Conservation (phyloP, 768 basidiomycete genomes). For the Mycena belliarum region DNA sequence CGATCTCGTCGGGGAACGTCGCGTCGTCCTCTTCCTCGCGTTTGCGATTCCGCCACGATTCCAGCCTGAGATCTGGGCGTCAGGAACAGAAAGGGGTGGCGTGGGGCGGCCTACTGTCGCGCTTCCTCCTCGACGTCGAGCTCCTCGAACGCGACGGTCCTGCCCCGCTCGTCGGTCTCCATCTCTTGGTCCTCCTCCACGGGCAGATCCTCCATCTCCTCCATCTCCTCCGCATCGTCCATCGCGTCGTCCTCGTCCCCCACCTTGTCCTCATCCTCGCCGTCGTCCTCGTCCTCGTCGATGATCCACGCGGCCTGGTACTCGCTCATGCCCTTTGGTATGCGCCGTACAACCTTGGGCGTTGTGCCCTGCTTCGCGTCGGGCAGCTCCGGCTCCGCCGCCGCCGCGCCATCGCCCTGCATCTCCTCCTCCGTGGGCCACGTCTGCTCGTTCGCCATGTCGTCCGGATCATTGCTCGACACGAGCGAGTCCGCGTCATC, state of each 20-base stretch:
- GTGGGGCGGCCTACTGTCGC: slow-evolving; percentile 65
- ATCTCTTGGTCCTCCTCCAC: slow-evolving; percentile 57
- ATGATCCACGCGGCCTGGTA: slow-evolving; percentile 98
- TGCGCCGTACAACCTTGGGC: slow-evolving; percentile 73
- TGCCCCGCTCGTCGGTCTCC: slow-evolving; percentile 56
- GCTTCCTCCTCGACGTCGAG: slow-evolving; percentile 84
- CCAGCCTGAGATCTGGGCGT: slow-evolving; percentile 46
- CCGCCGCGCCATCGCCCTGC: slow-evolving; percentile 38
- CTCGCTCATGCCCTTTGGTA: slow-evolving; percentile 94
- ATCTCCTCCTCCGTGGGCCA: slow-evolving; percentile 99
- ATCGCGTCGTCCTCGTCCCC: slow-evolving; percentile 39
- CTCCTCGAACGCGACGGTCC: slow-evolving; percentile 67
- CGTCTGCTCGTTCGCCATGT: slow-evolving; percentile 93
- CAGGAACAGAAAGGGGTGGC: not conserved
- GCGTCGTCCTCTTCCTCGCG: slow-evolving; percentile 80
- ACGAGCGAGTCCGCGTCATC: slow-evolving; percentile 80
- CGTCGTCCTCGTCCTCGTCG: slow-evolving; percentile 74
- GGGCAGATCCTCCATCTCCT: slow-evolving; percentile 62
- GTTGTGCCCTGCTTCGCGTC: slow-evolving; percentile 74
- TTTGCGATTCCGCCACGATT: slow-evolving; percentile 66
- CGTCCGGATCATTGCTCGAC: slow-evolving; percentile 86
- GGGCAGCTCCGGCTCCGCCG: slow-evolving; percentile 44
- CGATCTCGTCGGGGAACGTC: slow-evolving; percentile 94
- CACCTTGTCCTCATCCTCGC: slow-evolving; percentile 44
- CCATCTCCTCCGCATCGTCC: slow-evolving; percentile 54